phyloP scores from a whole-genome alignment of 495 filamentous ascomycete species.

The Penicillium soppii region DNA sequence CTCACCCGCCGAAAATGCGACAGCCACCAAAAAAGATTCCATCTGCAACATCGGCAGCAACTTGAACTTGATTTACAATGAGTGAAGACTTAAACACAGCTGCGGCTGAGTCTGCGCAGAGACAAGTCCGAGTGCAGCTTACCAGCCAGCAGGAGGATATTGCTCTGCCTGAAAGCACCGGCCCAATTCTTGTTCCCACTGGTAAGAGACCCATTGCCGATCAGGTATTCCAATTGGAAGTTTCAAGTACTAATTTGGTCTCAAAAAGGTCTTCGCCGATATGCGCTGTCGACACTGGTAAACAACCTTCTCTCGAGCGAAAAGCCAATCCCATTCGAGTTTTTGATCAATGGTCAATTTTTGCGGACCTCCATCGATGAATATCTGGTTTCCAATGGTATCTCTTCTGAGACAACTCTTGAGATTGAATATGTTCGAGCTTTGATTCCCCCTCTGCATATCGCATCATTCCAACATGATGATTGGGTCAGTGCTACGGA shows the following conservation, averaged over 20 bases:
- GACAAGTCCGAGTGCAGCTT: slow-evolving; percentile 62
- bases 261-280: slow-evolving; percentile 72
- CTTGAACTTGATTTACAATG: slow-evolving; percentile 26
- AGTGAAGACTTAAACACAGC: slow-evolving; percentile 24
- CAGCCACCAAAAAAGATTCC: slow-evolving; percentile 23
- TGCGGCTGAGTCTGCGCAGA: slow-evolving; percentile 33
- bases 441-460: slow-evolving; percentile 79
- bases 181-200: slow-evolving; percentile 63
- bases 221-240: background rate
- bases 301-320: slow-evolving; percentile 83
- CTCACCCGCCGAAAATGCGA: slow-evolving; percentile 33
- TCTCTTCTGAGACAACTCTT: slow-evolving; percentile 82
- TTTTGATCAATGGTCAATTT: slow-evolving; percentile 88
- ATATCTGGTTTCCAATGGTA: slow-evolving; percentile 79
- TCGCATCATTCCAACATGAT: slow-evolving; percentile 89
- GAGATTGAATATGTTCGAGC: slow-evolving; percentile 92
- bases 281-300: slow-evolving; percentile 87
- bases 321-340: slow-evolving; percentile 88
- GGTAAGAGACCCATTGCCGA: slow-evolving; percentile 42
- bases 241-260: slow-evolving; percentile 9
- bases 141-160: slow-evolving; percentile 58
- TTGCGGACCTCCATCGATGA: slow-evolving; percentile 85
- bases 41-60: slow-evolving; percentile 11
- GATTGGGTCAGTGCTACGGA: slow-evolving; percentile 97
- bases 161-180: slow-evolving; percentile 58